Base-by-base conservation (phyloP, 2,329 filamentous ascomycete genomes). In the Talaromyces funiculosus region DNA sequence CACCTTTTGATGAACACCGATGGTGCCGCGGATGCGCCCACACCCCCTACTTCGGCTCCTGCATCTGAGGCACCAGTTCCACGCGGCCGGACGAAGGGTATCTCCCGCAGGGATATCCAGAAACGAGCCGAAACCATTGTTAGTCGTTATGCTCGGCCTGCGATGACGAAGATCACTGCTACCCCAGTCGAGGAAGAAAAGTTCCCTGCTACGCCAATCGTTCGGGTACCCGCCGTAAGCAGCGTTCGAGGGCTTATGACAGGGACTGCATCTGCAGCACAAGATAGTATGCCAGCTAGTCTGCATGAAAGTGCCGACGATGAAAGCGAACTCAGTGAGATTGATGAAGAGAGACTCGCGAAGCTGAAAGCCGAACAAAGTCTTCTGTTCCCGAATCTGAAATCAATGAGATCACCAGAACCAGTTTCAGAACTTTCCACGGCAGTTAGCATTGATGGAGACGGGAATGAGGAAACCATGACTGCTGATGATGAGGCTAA, bases 261-360 rank as follows among this genome's bases (percentile, higher is more conserved):
- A 29, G 47, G 64, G 14, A 60, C 59, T 55, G 26, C 59, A 18
- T 35, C 57, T 37, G 57, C 61, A 37, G 51, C 33, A 42, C 71
- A 77, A 33, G 84, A 78, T 54, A 86, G 84, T 60, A 80, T 81
- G 5, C 79, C 81, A 0, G 83, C 82, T 5, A 90, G 84, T 62
- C 74, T 86, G 7, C 83, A 86, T 62, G 85, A 88, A 62, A 86
- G 82, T 42, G 86, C 84, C 0, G 86, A 89, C 63, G 85, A 88
- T 59, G 86, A 89, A 71, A 89, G 86, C 67, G 86, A 89, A 63
- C 76, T 89, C 0, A 89, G 85, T 57, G 87, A 89, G 63, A 82
- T 86, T 9, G 72, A 75, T 47, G 73, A 73, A n/a, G 68, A 71
- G 38, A 72, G 68, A 40, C 61, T 71, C 3, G 65, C 68, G 16